Evolutionary conservation across 2,329 filamentous ascomycete genomes (phyloP).

Genomic region (Sporothrix sp.): DNA sequence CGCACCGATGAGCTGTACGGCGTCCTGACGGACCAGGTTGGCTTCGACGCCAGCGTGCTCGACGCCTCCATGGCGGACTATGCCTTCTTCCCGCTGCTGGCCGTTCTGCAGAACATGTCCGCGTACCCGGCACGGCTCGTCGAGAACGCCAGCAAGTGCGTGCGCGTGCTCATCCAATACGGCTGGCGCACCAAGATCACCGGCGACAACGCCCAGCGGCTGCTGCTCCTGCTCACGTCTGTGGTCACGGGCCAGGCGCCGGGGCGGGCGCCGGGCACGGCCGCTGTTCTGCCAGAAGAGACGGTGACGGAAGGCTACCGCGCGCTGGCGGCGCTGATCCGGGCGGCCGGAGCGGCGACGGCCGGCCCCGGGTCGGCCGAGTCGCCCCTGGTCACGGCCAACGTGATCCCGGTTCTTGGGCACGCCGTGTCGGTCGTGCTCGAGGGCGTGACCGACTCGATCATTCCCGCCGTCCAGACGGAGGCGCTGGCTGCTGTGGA

Average conservation of each 20-base stretch:
- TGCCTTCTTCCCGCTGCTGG: slow-evolving; percentile 84
- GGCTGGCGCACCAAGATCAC: slow-evolving; percentile 71
- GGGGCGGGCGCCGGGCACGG: slow-evolving; percentile 26
- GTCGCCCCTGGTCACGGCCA: slow-evolving; percentile 41
- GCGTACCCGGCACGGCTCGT: slow-evolving; percentile 60
- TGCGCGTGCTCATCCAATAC: slow-evolving; percentile 61
- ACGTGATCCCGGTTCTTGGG: slow-evolving; percentile 67
- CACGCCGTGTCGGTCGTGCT: slow-evolving; percentile 74
- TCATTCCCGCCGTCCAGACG: slow-evolving; percentile 58
- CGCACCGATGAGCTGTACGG: slow-evolving; percentile 36
- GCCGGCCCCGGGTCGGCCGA: background rate
- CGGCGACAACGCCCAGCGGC: slow-evolving; percentile 66
- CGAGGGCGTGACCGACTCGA: slow-evolving; percentile 57
- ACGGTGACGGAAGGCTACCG: slow-evolving; percentile 60
- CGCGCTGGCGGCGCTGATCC: slow-evolving; percentile 58
- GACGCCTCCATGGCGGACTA: slow-evolving; percentile 87
- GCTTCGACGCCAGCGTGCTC: slow-evolving; percentile 40
- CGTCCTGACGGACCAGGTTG: slow-evolving; percentile 37
- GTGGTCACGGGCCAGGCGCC: slow-evolving; percentile 71
- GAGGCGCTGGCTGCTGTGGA: slow-evolving; percentile 58
- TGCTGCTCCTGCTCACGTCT: slow-evolving; percentile 76
- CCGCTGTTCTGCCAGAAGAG: slow-evolving; percentile 52
- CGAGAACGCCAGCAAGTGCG: slow-evolving; percentile 66
- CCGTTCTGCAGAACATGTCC: slow-evolving; percentile 70
- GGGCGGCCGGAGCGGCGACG: slow-evolving; percentile 37